A percentile compares a stretch with the other conserved stretches of the same genome.
phyloP scores from a whole-genome alignment of 225 moss, liverwort and hornwort species.

The Straminergon stramineum region DNA sequence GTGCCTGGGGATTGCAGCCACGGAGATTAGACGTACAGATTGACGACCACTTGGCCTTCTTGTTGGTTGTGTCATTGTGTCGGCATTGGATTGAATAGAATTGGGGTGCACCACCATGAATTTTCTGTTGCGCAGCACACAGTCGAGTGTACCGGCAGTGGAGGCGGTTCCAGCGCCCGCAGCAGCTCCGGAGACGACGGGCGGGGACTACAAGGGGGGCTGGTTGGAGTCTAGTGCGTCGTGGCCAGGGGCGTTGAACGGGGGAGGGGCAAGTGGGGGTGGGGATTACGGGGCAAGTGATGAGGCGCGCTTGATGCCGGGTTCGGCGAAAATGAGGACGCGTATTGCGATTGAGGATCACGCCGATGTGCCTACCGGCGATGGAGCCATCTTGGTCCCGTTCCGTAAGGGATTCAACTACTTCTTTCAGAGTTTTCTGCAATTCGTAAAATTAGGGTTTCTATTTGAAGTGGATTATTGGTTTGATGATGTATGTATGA shows the following conservation, averaged over 20 bases:
- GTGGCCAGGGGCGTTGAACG: constrained; percentile 34
- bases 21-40: neutral
- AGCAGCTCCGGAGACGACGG: neutral
- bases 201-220: constrained; percentile 9
- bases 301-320: constrained; percentile 24
- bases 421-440: neutral
- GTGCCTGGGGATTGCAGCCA: constrained; percentile 10
- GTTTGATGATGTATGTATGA: neutral
- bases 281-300: constrained; percentile 23
- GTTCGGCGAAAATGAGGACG: constrained; percentile 63
- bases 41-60: neutral
- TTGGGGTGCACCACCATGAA: constrained; percentile 30
- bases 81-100: neutral
- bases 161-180: neutral
- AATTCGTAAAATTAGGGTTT: constrained; percentile 1
- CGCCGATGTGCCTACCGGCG: constrained; percentile 60
- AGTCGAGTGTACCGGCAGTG: constrained; percentile 34
- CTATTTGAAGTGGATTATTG: neutral
- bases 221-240: constrained; percentile 29
- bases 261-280: neutral
- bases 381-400: constrained; percentile 80
- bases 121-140: constrained; percentile 53
- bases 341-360: constrained; percentile 94
- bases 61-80: neutral
- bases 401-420: constrained; percentile 37